These are phyloP conservation scores for Cicer bijugum DNA, from an alignment of 306 rosid genomes.

Conservation along the genomic window DNA sequence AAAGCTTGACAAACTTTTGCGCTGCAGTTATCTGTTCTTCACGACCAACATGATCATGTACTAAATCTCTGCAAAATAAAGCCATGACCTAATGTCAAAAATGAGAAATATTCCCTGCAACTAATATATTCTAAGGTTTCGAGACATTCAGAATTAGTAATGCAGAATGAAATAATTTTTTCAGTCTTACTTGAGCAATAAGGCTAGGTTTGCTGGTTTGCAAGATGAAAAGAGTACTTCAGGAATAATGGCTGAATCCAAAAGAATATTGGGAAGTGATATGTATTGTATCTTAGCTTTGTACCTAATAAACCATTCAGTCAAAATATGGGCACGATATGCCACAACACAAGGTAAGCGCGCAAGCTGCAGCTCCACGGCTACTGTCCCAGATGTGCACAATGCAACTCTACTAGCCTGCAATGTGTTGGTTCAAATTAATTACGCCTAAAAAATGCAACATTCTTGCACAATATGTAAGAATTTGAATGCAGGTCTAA, in stretches of 20 bases:
- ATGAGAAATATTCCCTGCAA: not conserved
- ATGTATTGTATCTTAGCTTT: constrained; percentile 72
- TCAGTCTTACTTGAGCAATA: constrained; percentile 57
- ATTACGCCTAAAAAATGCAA: constrained; percentile 2
- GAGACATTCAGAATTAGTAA: not conserved
- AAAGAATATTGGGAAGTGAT: constrained; percentile 87
- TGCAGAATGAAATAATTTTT: not conserved
- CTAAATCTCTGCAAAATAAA: constrained; percentile 59
- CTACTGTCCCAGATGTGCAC: constrained; percentile 91
- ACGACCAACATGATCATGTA: constrained; percentile 51
- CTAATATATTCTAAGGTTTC: constrained; percentile 20
- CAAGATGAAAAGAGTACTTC: constrained; percentile 81
- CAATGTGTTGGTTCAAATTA: constrained; percentile 42
- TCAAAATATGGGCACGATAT: constrained; percentile 84
- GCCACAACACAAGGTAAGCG: constrained; percentile 82
- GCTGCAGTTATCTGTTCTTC: constrained; percentile 73
- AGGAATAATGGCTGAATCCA: constrained; percentile 73
- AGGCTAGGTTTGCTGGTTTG: constrained; percentile 60
- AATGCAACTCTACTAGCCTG: constrained; percentile 89
- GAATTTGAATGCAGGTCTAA: not conserved
- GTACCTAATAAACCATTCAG: constrained; percentile 71
- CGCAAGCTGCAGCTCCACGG: constrained; percentile 85
- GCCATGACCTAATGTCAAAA: constrained; percentile 23
- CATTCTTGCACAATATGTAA: constrained; percentile 34
- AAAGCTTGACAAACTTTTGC: constrained; percentile 60